Evolutionary conservation across 371 early-diverging fungal species (phyloP), one percentile per base, ranked within the genome.

Genomic region (Haplosporangium sp.): DNA sequence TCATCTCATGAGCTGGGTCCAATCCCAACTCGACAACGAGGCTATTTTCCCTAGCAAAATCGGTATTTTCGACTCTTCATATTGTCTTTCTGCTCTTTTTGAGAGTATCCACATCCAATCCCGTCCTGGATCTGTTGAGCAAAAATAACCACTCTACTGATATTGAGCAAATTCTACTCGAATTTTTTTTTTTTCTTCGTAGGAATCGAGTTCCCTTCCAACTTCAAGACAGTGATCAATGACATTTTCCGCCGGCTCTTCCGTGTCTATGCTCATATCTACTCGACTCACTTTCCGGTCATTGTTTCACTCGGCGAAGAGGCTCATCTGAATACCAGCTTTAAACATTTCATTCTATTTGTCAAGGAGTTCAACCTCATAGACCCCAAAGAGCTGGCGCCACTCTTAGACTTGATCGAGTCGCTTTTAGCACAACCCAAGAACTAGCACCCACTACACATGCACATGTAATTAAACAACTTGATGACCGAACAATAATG

Each of bases 211-310:
- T 76, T 76, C 38, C 76, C 76, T 18, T 14, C 54, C 1, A 73
- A 83, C 55, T 83, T 94, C 85, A 73, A 74, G 40, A 36, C 55
- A 3, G 53, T 86, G 18, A 90, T 93, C 36, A 82, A 86, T 45
- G 89, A 83, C 51, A 94, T 95, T 47, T 90, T 94, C 67, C 90
- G 91, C 64, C 86, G 95, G 12, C 86, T 96, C 52, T 90, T 94
- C 67, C 86, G 96, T 6, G 93, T 96, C 36, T 95, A 94, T 69
- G 95, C 94, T 5, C 96, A 96, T 68, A 85, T 96, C 16, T 96
- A 96, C 83, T 87, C 92, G 71, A 85, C 91, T 46, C 96, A 96
- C 76, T 92, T 91, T 59, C 83, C 87, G 6, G 83, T 82, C 54
- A 82, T 95, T 52, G 84, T 86, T 21, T 85, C 83, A n/a, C 83